Evolutionary conservation across 176 grass and related monocot species (phyloP), one percentile per base, ranked within the genome.

Genomic region (Puya raimondii): DNA sequence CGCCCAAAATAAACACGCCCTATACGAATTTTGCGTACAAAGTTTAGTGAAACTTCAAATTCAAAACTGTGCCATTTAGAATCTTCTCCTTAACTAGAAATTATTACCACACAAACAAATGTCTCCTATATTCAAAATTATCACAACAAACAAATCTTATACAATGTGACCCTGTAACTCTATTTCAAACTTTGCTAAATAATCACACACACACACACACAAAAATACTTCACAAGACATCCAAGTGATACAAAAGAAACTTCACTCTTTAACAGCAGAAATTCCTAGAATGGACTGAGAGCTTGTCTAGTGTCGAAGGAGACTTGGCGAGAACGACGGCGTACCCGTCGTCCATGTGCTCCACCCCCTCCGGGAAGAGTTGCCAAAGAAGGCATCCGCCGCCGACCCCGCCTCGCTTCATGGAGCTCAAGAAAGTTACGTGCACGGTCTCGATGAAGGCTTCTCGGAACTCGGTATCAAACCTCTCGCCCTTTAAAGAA

Each of bases 311-410:
- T 71, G 69, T 83, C 3, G 85, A 83, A 69, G 84, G 83, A 58
- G 80, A 79, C 74, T 91, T 87, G 54, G 74, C 64, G 8, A 91
- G 80, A 51, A 92, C 26, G 56, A 96, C 48, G 21, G 84, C 88
- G 85, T 92, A 90, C 16, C 86, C 88, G 77, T 96, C 88, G 63
- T 92, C 88, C 92, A 96, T 96, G 71, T 92, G 79, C 23, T 89
- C 81, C 57, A 88, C 77, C 4, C 81, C 82, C 83, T 92, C 88
- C 51, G 93, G 79, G 58, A 96, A 97, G 29, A 97, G 89, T 68
- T 97, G 89, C 86, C 93, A 92, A 54, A 92, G 70, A 70, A 97
- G 68, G 77, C 79, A 89, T 14, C 89, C 93, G 74, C 93, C 86
- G 12, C 84, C 93, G 56, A 88, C 56, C 49, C 79, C 82, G 69